Evolutionary conservation across 2,329 filamentous ascomycete genomes (phyloP).

Genomic region (Pleomassaria siparia): DNA sequence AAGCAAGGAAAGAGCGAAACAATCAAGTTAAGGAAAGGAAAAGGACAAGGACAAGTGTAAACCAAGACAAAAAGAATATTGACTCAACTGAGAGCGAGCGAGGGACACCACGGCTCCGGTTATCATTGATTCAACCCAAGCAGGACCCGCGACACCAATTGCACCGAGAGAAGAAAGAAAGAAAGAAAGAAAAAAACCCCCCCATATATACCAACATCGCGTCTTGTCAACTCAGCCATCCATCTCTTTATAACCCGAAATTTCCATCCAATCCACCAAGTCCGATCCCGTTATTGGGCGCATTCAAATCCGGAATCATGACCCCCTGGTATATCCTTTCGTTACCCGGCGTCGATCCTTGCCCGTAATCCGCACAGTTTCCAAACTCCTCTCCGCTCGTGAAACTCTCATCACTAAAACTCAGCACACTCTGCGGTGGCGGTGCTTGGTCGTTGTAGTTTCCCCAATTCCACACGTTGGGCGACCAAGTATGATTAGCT

Average conservation of each 20-base stretch:
- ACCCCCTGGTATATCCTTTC: constrained; percentile 37
- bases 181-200: background rate
- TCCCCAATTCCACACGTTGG: constrained; percentile 39
- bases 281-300: constrained; percentile 19
- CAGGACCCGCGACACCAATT: background rate
- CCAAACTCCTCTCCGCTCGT: constrained; percentile 54
- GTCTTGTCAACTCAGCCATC: constrained; percentile 7
- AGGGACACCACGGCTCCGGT: background rate
- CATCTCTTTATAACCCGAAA: constrained; percentile 41
- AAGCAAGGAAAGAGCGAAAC: background rate
- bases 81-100: background rate
- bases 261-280: constrained; percentile 43
- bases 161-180: background rate
- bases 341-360: constrained; percentile 29
- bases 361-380: constrained; percentile 25
- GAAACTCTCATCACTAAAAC: constrained; percentile 62
- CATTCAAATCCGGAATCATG: constrained; percentile 39
- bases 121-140: too few relatives aligned
- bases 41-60: background rate
- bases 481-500: constrained; percentile 37
- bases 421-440: constrained; percentile 57
- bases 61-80: background rate
- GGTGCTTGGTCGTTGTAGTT: constrained; percentile 28
- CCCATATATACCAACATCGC: constrained; percentile 3
- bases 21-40: background rate